These are phyloP conservation scores for Clitocybe nebularis DNA, from an alignment of 1,284 basidiomycete species.

Conservation along the genomic window DNA sequence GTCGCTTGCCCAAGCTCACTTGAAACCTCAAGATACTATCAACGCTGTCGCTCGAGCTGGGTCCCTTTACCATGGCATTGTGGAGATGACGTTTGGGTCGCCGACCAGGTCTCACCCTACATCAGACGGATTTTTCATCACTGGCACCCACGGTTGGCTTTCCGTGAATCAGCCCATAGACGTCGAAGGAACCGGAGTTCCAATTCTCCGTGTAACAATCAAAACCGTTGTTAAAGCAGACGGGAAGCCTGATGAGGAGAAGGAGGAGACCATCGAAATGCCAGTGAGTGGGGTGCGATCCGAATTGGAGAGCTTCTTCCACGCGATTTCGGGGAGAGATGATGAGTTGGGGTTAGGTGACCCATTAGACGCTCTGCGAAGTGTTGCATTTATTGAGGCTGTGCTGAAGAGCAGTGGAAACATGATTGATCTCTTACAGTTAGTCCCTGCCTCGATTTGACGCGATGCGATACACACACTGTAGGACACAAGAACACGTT, in stretches of 20 bases:
- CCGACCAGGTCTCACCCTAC: slow-evolving; percentile 40
- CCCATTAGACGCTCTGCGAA: slow-evolving; percentile 56
- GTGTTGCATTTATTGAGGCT: slow-evolving; percentile 77
- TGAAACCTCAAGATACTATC: slow-evolving; percentile 76
- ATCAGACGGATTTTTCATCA: slow-evolving; percentile 47
- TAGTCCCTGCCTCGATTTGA: slow-evolving; percentile 25
- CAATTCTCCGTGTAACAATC: not conserved
- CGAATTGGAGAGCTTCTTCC: slow-evolving; percentile 46
- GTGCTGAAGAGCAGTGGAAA: slow-evolving; percentile 65
- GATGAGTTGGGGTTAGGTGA: slow-evolving; percentile 45
- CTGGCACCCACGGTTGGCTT: slow-evolving; percentile 59
- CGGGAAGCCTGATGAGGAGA: slow-evolving; percentile 41
- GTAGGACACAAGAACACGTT: too few species aligned
- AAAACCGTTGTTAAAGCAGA: slow-evolving; percentile 34
- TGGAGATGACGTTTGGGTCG: slow-evolving; percentile 54
- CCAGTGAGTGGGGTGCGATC: slow-evolving; percentile 33
- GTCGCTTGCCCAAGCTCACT: slow-evolving; percentile 63
- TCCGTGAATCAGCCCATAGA: slow-evolving; percentile 36
- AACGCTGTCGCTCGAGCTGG: slow-evolving; percentile 50
- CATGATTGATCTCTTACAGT: slow-evolving; percentile 50
- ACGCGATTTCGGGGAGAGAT: slow-evolving; percentile 43
- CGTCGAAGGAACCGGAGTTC: slow-evolving; percentile 23
- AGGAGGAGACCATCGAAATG: slow-evolving; percentile 48
- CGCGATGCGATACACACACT: too few species aligned
- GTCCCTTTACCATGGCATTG: slow-evolving; percentile 53